Evolutionary conservation across 2,329 filamentous ascomycete species (phyloP).

Genomic region (Alternaria infectoria): DNA sequence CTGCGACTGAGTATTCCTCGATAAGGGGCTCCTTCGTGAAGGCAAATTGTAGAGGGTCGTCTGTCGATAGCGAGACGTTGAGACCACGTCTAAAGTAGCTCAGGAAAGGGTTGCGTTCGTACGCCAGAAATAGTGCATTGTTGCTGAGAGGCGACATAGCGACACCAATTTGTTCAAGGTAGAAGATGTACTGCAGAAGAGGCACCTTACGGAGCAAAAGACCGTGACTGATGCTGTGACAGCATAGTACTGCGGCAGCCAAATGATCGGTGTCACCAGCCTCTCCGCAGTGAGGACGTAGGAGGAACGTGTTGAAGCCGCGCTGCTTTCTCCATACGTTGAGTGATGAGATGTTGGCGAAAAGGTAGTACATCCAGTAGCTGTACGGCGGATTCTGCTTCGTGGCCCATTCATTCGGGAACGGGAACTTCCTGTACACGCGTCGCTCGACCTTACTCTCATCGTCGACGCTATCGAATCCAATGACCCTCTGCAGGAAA

Average conservation of each 20-base stretch:
- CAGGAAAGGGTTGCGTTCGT: conserved; percentile 95
- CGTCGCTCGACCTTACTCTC: conserved; percentile 96
- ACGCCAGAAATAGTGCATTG: conserved; percentile 94
- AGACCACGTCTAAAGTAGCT: conserved; percentile 94
- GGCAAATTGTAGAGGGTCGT: conserved; percentile 96
- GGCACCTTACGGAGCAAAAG: conserved; percentile 92
- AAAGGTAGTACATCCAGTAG: conserved; percentile 99
- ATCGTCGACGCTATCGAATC: conserved; percentile 97
- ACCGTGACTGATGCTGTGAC: conserved; percentile 96
- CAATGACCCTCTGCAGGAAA: conserved; percentile 93
- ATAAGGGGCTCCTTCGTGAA: conserved; percentile 98
- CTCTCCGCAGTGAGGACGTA: conserved; percentile 94
- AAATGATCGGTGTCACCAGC: conserved; percentile 96
- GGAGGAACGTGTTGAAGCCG: conserved; percentile 93
- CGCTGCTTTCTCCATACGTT: conserved; percentile 90
- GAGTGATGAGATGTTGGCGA: conserved; percentile 89
- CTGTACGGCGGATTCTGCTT: conserved; percentile 97
- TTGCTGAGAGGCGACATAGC: conserved; percentile 99
- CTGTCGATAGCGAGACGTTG: conserved; percentile 94
- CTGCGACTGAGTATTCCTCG: conserved; percentile 96
- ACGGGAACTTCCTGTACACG: conserved; percentile 93
- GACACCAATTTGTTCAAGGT: conserved; percentile 96
- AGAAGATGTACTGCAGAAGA: conserved; percentile 94
- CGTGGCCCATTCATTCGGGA: conserved; percentile 85
- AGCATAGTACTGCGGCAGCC: conserved; percentile 87